These are phyloP conservation scores for Begonia masoniana DNA, from an alignment of 306 rosid species.

Conservation along the genomic window DNA sequence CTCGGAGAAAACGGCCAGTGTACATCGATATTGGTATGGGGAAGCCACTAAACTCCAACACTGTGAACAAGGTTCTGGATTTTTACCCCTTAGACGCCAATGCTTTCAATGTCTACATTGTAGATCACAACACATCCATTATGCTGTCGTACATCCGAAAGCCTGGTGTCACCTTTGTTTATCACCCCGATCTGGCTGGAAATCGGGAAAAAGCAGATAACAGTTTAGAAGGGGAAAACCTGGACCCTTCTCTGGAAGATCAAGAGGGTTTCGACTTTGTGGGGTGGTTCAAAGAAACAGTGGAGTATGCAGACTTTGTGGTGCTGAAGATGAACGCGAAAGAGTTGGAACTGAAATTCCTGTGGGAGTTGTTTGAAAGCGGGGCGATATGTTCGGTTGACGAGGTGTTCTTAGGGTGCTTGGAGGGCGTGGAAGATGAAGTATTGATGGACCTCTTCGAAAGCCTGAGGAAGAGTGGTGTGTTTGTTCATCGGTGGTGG, in stretches of 20 bases:
- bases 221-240: constrained; percentile 7
- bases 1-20: constrained; percentile 35
- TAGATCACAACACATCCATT: constrained; percentile 60
- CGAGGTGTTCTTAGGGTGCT: constrained; percentile 68
- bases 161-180: constrained; percentile 76
- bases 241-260: constrained; percentile 44
- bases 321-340: constrained; percentile 83
- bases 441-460: constrained; percentile 48
- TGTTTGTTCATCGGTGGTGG: constrained; percentile 92
- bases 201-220: constrained; percentile 1
- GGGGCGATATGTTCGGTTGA: constrained; percentile 67
- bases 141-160: constrained; percentile 42
- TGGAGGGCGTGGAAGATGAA: constrained; percentile 23
- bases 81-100: constrained; percentile 51
- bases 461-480: constrained; percentile 60
- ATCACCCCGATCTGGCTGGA: constrained; percentile 72
- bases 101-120: constrained; percentile 55
- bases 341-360: constrained; percentile 48
- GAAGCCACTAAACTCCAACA: constrained; percentile 29
- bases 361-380: constrained; percentile 44
- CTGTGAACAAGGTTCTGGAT: constrained; percentile 44
- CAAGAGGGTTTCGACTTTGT: constrained; percentile 54
- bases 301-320: constrained; percentile 52
- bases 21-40: constrained; percentile 63
- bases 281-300: constrained; percentile 77